Evolutionary conservation across 75 land plant species (phyloP).

Genomic region (Cunninghamia lanceolata): DNA sequence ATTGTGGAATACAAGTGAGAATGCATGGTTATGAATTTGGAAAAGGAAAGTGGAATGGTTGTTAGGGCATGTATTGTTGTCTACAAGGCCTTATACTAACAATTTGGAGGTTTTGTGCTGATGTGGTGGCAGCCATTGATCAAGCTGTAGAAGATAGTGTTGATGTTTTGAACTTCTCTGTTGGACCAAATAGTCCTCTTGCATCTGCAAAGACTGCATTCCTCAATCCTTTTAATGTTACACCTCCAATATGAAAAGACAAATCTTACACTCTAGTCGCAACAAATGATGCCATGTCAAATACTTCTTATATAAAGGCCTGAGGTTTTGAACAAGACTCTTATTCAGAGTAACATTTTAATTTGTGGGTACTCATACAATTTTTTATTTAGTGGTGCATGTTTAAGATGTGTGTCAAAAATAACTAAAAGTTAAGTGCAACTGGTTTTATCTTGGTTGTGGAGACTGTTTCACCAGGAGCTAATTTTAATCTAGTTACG

Average conservation of each 20-base stretch:
- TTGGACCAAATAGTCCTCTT: constrained; percentile 88
- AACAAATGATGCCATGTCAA: constrained; percentile 62
- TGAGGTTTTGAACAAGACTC: constrained; percentile 55
- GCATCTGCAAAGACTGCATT: constrained; percentile 57
- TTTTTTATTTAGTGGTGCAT: constrained; percentile 63
- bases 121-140: constrained; percentile 94
- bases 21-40: constrained; percentile 76
- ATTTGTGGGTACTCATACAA: constrained; percentile 85
- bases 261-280: constrained; percentile 48
- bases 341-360: constrained; percentile 74
- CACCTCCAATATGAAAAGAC: constrained; percentile 73
- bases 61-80: constrained; percentile 93
- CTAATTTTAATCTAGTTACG: constrained; percentile 82
- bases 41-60: constrained; percentile 89
- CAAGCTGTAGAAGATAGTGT: constrained; percentile 95
- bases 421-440: constrained; percentile 74
- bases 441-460: constrained; percentile 73
- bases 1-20: constrained; percentile 73
- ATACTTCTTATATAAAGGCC: constrained; percentile 58
- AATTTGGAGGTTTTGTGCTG: constrained; percentile 92
- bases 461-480: constrained; percentile 63
- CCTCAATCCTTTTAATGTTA: constrained; percentile 78
- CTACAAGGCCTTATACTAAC: constrained; percentile 87
- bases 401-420: constrained; percentile 50
- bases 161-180: constrained; percentile 78